Evolutionary conservation across 805 yeast species (phyloP), one percentile per base, ranked within the genome.

Genomic region (Kregervanrija fluxuum): DNA sequence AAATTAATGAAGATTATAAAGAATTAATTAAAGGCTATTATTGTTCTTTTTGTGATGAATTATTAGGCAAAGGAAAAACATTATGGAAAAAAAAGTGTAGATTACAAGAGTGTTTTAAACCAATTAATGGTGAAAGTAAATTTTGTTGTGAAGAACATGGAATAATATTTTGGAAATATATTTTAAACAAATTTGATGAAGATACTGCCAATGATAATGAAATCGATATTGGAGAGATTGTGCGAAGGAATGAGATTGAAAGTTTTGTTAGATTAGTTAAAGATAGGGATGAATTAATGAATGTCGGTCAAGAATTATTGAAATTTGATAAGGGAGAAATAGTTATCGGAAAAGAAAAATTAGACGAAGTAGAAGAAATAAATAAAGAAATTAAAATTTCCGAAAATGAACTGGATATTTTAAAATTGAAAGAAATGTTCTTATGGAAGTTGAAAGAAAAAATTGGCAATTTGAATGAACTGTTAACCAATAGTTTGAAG

Each of bases 131-230:
- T 1, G 58, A 55, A 16, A 77, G 88, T 32, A 87, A 89, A 60
- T 89, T 85, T 58, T 89, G 97, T 59, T 65, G 78, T 12, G 73
- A 71, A 15, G 85, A 75, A 22, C 95, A 90, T 61, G 96, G 95
- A 33, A 41, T 56, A 39, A 47, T 48, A 47, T 82, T 62, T 49
- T 64, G 76, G 62, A 56, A 51, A 17, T 47, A 55, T 37, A 45
- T 73, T 22, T 33, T 62, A 16, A 32, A 43, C 8, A 48, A 47
- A 34, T 52, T 54, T 39, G 49, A 44, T 4, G 35, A 48, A 1
- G 46, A 36, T n/a, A 45, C 44, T 9, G 50, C 34, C n/a, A 40
- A 33, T 15, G 37, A 31, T 16, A 47, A 33, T 11, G 54, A 52
- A 15, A 38, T 53, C 17, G 46, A 45, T 6, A 13, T 45, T 40